Conservation (phyloP, 208 protist species). For the Crithidia expoeki region DNA sequence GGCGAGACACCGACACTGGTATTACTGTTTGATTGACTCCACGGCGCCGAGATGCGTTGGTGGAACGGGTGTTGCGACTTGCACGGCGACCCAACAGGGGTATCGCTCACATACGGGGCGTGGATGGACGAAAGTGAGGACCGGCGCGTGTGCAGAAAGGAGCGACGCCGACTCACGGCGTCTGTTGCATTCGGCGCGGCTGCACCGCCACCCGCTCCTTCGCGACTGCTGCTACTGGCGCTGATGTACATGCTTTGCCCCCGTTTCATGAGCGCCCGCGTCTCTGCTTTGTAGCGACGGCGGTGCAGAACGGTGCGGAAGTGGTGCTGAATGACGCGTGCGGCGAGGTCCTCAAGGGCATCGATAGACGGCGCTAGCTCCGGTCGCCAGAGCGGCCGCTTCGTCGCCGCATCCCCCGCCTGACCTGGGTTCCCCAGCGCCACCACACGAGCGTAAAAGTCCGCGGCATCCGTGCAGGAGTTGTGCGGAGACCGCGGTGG, state of each 20-base stretch:
- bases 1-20: too few species aligned
- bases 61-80: constrained; percentile 2
- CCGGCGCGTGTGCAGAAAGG: neutral
- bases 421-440: neutral
- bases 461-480: neutral
- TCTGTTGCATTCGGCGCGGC: neutral
- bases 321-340: constrained; percentile 68
- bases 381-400: constrained; percentile 21
- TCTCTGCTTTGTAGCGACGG: constrained; percentile 40
- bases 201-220: neutral
- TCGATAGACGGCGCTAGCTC: constrained; percentile 22
- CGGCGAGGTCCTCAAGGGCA: constrained; percentile 49
- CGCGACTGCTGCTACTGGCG: constrained; percentile 15
- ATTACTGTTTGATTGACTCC: neutral
- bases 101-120: neutral
- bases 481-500: neutral
- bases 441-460: constrained; percentile 5
- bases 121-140: neutral
- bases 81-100: neutral
- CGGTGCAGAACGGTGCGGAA: constrained; percentile 42
- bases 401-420: neutral
- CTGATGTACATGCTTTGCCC: constrained; percentile 21
- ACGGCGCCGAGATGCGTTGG: neutral
- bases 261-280: constrained; percentile 22
- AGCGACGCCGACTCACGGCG: neutral